Conservation (phyloP, 257 asterid species). For the Catharanthus roseus region DNA sequence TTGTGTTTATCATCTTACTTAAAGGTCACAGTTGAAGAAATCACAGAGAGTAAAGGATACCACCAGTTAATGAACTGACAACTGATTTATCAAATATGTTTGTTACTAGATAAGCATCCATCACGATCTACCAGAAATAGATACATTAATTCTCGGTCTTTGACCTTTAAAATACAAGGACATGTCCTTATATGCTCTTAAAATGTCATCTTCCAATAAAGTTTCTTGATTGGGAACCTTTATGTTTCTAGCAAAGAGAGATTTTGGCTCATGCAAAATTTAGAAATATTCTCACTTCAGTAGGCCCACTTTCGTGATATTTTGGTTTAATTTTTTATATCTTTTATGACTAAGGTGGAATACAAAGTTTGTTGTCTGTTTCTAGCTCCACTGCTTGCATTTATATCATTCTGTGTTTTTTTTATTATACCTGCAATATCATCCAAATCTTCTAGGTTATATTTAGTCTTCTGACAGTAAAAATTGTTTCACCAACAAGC, state of each 20-base stretch:
- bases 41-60: background rate
- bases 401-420: background rate
- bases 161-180: background rate
- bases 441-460: background rate
- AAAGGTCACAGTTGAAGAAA: background rate
- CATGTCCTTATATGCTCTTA: background rate
- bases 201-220: background rate
- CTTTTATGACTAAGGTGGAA: background rate
- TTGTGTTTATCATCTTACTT: background rate
- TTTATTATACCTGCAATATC: background rate
- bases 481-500: background rate
- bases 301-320: background rate
- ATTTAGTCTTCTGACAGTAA: background rate
- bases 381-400: background rate
- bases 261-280: background rate
- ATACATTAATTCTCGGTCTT: background rate
- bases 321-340: background rate
- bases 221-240: background rate
- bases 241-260: background rate
- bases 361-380: background rate
- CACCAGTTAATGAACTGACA: background rate
- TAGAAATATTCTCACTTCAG: background rate
- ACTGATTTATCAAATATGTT: background rate
- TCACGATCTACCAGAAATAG: background rate
- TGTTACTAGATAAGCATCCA: too few relatives aligned